Percentiles rank a stretch among this genome's conserved stretches.
phyloP scores from a whole-genome alignment of 495 filamentous ascomycete genomes.

The Geopyxis carbonaria region DNA sequence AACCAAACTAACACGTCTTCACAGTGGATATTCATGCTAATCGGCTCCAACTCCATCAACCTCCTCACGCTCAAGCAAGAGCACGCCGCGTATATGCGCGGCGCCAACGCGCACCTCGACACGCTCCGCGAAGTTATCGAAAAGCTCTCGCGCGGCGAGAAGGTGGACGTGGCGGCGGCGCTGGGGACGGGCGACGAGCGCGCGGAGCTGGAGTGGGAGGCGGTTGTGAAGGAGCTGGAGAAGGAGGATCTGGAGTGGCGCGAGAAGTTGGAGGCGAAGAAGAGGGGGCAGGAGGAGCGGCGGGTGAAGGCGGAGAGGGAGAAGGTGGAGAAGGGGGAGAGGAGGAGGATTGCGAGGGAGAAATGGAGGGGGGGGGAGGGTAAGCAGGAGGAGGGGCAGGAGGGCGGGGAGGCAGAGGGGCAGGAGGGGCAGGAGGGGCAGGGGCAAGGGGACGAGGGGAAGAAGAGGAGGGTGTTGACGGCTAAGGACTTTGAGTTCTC shows the following conservation, averaged over 20 bases:
- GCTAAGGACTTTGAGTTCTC: too few relatives aligned
- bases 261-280: conserved; percentile 2
- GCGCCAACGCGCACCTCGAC: conserved; percentile 60
- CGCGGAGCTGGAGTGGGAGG: conserved; percentile 70
- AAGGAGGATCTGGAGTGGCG: conserved; percentile 50
- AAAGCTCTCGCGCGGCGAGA: conserved; percentile 63
- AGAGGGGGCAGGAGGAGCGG: neutral
- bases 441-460: too few relatives aligned
- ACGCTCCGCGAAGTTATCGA: conserved; percentile 69
- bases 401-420: too few relatives aligned
- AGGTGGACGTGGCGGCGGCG: conserved; percentile 72
- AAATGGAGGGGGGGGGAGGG: neutral
- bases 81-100: conserved; percentile 49
- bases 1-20: neutral
- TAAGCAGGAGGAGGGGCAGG: too few relatives aligned
- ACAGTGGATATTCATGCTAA: conserved; percentile 61
- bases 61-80: conserved; percentile 68
- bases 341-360: neutral
- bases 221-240: conserved; percentile 68
- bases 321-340: neutral
- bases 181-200: conserved; percentile 66
- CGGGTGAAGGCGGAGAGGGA: neutral
- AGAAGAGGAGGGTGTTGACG: too few relatives aligned
- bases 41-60: conserved; percentile 87
- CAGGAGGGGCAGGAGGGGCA: too few relatives aligned